Conservation (phyloP, 164 flowering plant genomes). For the Vitis rotundifolia region DNA sequence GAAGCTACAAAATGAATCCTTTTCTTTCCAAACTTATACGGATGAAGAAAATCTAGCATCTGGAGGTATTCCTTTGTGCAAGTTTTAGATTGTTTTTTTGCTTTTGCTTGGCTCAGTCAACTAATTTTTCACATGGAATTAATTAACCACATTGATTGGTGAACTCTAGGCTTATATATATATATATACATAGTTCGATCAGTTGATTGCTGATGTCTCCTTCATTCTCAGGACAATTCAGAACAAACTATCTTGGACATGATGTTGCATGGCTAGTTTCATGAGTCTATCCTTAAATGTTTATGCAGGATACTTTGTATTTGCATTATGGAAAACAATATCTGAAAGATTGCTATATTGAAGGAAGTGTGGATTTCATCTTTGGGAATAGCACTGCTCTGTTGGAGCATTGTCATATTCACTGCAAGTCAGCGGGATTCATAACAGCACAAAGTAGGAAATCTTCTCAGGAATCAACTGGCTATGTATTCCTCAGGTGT, state of each 20-base stretch:
- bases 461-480: conserved; percentile 91
- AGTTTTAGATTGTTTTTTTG: too few relatives aligned
- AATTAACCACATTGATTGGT: background rate
- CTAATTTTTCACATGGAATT: too few relatives aligned
- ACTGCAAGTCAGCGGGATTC: conserved; percentile 88
- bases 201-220: background rate
- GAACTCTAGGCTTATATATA: background rate
- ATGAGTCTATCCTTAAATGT: background rate
- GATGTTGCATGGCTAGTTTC: too few relatives aligned
- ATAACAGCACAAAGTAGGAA: conserved; percentile 96
- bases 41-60: too few relatives aligned
- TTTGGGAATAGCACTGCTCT: conserved; percentile 98
- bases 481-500: conserved; percentile 94
- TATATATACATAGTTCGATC: background rate
- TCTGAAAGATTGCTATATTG: conserved; percentile 89
- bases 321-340: conserved; percentile 92
- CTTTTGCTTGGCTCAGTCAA: too few relatives aligned
- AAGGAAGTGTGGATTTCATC: conserved; percentile 97
- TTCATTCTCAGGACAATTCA: background rate
- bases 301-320: conserved; percentile 87
- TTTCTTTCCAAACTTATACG: too few relatives aligned
- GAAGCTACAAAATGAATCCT: too few relatives aligned
- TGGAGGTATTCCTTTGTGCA: too few relatives aligned
- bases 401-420: conserved; percentile 94
- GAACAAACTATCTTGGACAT: too few relatives aligned